Base-by-base conservation (phyloP, 306 rosid genomes). In the Prosopis cineraria region DNA sequence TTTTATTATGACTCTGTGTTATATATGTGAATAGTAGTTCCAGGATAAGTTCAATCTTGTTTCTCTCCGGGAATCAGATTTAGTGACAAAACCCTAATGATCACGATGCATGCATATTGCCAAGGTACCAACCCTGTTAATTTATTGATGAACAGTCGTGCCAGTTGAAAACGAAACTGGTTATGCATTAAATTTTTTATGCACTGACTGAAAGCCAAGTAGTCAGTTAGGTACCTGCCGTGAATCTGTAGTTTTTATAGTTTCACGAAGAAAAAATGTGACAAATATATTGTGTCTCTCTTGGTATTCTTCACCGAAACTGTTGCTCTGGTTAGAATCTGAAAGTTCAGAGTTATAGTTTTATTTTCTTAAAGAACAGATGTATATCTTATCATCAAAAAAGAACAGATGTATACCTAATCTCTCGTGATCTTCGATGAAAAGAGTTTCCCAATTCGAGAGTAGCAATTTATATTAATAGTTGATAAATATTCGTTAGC, bases 201-300 rank as follows among this genome's bases (percentile, higher is more conserved):
- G 52, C 41, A 68, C 72, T 37, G 69, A 60, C 33, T 19, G 24
- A 10, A 65, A n/a, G 70, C 70, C 10, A n/a, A 25, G 43, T 16
- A 47, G 37, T 55, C 24, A 10, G 17, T 12, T 56, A 25, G 9
- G 16, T 10, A 66, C 4, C 50, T 66, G 7, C 71, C 11, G 2
- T 9, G 45, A 64, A 36, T 64, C 44, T 10, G 50, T 66, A 37
- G 20, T 31, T 37, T 68, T 24, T 41, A 68, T 68, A 40, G 36
- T 68, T 24, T 41, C 72, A 68, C 53, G 55, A 41, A 41, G 7
- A 68, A 68, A 22, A 24, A 39, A 20, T 67, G 36, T 68, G 72
- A 40, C 12, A 6, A 68, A 40, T 39, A 22, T 24, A 39, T 67
- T 24, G n/a, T 12, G 11, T 2, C 53, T 40, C 16, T 2, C 25